Conservation (phyloP, 495 filamentous ascomycete genomes). For the Astrothelium macrocarpum region DNA sequence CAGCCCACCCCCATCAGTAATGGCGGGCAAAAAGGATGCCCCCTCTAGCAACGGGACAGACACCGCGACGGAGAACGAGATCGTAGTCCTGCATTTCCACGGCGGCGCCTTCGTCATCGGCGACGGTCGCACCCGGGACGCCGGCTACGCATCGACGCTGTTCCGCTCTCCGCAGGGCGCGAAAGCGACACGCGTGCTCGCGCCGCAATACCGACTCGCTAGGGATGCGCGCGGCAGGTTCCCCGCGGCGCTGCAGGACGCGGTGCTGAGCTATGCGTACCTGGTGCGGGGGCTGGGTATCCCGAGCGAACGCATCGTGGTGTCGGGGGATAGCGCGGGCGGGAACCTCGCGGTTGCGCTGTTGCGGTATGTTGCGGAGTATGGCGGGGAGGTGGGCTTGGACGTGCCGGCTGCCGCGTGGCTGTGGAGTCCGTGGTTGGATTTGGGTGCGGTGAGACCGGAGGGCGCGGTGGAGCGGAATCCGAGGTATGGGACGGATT, state of each 20-base stretch:
- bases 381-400: conserved; percentile 15
- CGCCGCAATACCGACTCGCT: conserved; percentile 26
- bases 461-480: conserved; percentile 16
- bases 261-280: conserved; percentile 21
- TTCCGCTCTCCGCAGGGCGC: conserved; percentile 16
- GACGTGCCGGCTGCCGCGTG: conserved; percentile 14
- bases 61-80: conserved; percentile 1
- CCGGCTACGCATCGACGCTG: conserved; percentile 28
- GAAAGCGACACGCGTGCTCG: conserved; percentile 18
- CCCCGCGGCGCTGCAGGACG: conserved; percentile 28
- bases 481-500: conserved; percentile 33
- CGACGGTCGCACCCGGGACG: conserved; percentile 31
- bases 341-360: conserved; percentile 22
- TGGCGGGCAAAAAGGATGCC: too few relatives aligned
- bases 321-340: conserved; percentile 28
- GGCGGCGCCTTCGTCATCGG: conserved; percentile 42
- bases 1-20: too few relatives aligned
- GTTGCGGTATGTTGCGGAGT: conserved; percentile 23
- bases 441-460: conserved; percentile 17
- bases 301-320: conserved; percentile 15
- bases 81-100: conserved; percentile 44
- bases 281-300: conserved; percentile 22
- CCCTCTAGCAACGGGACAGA: too few relatives aligned
- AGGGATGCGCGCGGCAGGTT: conserved; percentile 18
- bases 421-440: conserved; percentile 37